Evolutionary conservation across 257 asterid genomes (phyloP).

Genomic region (Petunia secreta): DNA sequence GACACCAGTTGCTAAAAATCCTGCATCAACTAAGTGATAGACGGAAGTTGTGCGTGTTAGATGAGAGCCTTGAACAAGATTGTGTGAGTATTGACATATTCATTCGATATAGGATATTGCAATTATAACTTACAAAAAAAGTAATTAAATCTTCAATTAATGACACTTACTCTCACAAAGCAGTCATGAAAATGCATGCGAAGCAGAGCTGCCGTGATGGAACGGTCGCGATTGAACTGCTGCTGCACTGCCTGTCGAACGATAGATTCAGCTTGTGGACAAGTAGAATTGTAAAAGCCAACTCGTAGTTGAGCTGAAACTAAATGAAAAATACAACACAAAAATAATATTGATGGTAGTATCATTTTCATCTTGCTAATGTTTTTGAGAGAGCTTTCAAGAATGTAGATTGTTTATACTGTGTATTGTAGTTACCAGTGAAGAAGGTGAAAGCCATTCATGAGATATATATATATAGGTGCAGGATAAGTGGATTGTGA

Average conservation of each 20-base stretch:
- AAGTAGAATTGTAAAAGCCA: constrained; percentile 60
- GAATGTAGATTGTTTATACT: background rate
- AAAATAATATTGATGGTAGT: constrained; percentile 19
- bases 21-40: background rate
- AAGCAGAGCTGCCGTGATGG: constrained; percentile 75
- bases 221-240: constrained; percentile 51
- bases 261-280: constrained; percentile 59
- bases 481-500: constrained; percentile 2
- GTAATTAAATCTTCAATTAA: background rate
- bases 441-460: background rate
- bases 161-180: constrained; percentile 58
- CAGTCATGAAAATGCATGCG: constrained; percentile 91
- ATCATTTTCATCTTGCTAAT: constrained; percentile 34
- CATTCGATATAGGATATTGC: too few species aligned
- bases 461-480: background rate
- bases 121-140: background rate
- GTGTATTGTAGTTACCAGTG: background rate
- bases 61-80: too few species aligned
- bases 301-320: constrained; percentile 53
- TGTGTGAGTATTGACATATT: too few species aligned
- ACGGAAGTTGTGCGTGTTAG: too few species aligned
- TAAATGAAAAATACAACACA: constrained; percentile 37
- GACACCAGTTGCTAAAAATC: too few species aligned
- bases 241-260: constrained; percentile 53
- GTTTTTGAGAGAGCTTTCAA: background rate